Conservation (phyloP, 2,329 filamentous ascomycete genomes). For the Fusarium buharicum region DNA sequence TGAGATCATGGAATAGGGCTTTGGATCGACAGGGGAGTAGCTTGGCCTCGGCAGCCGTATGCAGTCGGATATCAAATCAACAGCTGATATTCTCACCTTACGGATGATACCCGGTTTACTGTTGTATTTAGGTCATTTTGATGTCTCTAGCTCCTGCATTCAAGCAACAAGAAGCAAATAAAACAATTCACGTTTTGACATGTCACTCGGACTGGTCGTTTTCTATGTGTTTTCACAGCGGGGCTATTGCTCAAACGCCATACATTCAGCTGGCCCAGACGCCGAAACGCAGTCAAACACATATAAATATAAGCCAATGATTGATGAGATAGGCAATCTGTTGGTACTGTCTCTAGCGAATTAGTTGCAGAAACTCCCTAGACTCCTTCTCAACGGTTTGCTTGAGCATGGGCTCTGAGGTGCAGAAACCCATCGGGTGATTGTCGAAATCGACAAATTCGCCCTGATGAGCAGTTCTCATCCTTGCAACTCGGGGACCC, state of each 20-base stretch:
- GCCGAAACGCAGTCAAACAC: background rate
- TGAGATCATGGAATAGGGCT: slow-evolving; percentile 12
- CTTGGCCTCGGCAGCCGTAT: slow-evolving; percentile 8
- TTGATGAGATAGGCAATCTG: background rate
- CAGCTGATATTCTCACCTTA: slow-evolving; percentile 17
- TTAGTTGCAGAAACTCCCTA: too few relatives aligned
- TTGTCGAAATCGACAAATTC: slow-evolving; percentile 20
- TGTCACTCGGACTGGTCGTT: slow-evolving; percentile 8
- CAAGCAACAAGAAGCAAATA: too few relatives aligned
- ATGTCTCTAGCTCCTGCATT: background rate
- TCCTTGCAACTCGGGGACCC: slow-evolving; percentile 25
- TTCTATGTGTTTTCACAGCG: slow-evolving; percentile 15
- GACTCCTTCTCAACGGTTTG: slow-evolving; percentile 5
- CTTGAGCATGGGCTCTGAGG: slow-evolving; percentile 1
- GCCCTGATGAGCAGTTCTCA: slow-evolving; percentile 7
- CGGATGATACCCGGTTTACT: too few relatives aligned
- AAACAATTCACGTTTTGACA: too few relatives aligned
- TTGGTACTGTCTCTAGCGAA: background rate
- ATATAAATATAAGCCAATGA: too few relatives aligned
- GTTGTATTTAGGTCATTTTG: too few relatives aligned
- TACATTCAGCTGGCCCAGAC: slow-evolving; percentile 2
- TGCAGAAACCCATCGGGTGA: slow-evolving; percentile 24
- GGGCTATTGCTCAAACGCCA: slow-evolving; percentile 29
- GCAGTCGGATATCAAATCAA: slow-evolving; percentile 8
- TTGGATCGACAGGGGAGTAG: slow-evolving; percentile 20